Evolutionary conservation across 805 yeast genomes (phyloP).

Genomic region (Debaryomyces hansenii): DNA sequence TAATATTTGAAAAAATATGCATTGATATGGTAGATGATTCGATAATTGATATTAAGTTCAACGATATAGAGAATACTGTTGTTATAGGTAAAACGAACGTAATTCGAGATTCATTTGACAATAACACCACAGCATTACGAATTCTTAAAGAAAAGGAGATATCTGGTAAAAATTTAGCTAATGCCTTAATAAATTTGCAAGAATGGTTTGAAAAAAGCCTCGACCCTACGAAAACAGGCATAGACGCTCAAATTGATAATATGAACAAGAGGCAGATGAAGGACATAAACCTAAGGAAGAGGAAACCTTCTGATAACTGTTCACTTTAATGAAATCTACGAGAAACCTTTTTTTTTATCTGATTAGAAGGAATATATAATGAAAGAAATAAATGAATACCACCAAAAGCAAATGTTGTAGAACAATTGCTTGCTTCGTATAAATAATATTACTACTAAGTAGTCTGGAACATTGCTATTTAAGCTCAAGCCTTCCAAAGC

Average conservation of each 20-base stretch:
- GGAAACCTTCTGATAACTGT: constrained; percentile 9
- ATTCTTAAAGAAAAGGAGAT: constrained; percentile 27
- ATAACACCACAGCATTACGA: constrained; percentile 15
- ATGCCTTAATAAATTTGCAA: constrained; percentile 16
- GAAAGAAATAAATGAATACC: constrained; percentile 1
- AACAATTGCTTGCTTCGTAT: neutral
- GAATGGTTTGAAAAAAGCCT: constrained; percentile 23
- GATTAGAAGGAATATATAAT: neutral
- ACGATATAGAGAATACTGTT: constrained; percentile 20
- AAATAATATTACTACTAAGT: too few species aligned
- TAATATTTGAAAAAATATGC: constrained; percentile 18
- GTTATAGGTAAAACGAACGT: constrained; percentile 16
- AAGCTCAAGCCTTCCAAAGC: constrained; percentile 35
- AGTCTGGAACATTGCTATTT: too few species aligned
- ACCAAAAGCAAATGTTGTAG: too few species aligned
- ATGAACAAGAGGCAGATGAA: neutral
- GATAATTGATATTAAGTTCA: constrained; percentile 25
- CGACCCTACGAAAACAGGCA: constrained; percentile 10
- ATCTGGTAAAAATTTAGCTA: constrained; percentile 13
- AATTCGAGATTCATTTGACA: constrained; percentile 34
- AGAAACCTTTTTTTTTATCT: neutral
- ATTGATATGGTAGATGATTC: constrained; percentile 26
- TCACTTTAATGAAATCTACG: neutral
- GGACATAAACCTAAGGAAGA: constrained; percentile 8
- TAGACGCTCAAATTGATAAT: constrained; percentile 1